These are phyloP conservation scores for Davidsoniella australis DNA, from an alignment of 2,329 filamentous ascomycete genomes.

Conservation along the genomic window DNA sequence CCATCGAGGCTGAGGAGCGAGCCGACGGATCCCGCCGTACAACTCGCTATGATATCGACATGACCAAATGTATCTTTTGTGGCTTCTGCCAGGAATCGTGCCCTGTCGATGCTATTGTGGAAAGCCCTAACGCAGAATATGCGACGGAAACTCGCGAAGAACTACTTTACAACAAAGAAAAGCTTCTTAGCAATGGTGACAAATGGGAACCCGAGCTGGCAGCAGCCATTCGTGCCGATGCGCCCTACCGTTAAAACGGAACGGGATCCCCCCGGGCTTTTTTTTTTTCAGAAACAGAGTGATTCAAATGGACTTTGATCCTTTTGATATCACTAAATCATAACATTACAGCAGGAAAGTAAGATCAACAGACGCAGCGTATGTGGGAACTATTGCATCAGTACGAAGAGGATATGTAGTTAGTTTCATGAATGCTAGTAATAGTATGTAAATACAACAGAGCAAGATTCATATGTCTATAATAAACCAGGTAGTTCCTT, in stretches of 20 bases:
- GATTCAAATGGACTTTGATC: no score
- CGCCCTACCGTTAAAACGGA: constrained; percentile 58
- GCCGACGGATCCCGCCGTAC: constrained; percentile 89
- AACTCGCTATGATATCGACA: constrained; percentile 97
- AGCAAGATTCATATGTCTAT: no score
- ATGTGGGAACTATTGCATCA: no score
- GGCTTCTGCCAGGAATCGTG: constrained; percentile 98
- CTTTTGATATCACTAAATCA: no score
- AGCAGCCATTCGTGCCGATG: constrained; percentile 78
- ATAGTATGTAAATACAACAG: no score
- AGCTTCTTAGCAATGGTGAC: constrained; percentile 74
- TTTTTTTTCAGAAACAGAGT: not conserved
- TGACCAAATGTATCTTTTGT: constrained; percentile 99
- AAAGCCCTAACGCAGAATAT: constrained; percentile 46
- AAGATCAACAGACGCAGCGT: no score
- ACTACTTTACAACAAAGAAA: constrained; percentile 94
- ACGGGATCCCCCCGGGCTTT: not conserved
- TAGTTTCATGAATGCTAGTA: no score
- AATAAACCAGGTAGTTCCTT: no score
- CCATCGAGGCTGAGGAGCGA: constrained; percentile 96
- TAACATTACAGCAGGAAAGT: no score
- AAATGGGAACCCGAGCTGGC: constrained; percentile 98
- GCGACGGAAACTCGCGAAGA: constrained; percentile 65
- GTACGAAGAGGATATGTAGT: no score
- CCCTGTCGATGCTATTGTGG: constrained; percentile 80